Evolutionary conservation across 305 asterid species (phyloP).

Genomic region (Solanum aculeatissimum): DNA sequence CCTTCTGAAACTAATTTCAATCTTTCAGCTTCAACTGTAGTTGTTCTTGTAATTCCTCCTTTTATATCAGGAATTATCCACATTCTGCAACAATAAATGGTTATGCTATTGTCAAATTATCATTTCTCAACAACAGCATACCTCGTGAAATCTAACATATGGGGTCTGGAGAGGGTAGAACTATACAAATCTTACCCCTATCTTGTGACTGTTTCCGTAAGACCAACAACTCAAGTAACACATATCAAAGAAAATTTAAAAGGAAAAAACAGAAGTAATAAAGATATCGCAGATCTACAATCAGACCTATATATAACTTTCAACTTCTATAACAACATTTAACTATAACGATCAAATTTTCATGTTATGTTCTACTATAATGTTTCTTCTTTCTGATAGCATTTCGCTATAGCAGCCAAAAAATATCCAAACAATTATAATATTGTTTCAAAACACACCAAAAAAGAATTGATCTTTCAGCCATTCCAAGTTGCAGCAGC

Average conservation of each 20-base stretch:
- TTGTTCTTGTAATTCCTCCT: slow-evolving; percentile 13
- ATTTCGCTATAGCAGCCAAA: not conserved
- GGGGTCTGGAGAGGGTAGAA: not conserved
- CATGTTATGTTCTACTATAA: not conserved
- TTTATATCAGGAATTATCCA: slow-evolving; percentile 8
- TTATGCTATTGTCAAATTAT: not conserved
- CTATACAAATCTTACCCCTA: accelerated
- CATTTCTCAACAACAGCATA: not conserved
- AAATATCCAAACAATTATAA: not conserved
- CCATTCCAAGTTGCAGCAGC: not conserved
- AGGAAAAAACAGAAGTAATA: not conserved
- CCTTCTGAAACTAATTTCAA: slow-evolving; percentile 21
- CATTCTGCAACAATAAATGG: not conserved
- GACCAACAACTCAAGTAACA: not conserved
- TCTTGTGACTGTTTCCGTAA: not conserved
- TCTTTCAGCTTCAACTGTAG: slow-evolving; percentile 45
- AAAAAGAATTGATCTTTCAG: not conserved
- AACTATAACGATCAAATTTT: not conserved
- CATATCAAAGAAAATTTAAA: not conserved
- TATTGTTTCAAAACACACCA: not conserved
- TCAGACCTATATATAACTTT: not conserved
- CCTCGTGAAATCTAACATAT: not conserved
- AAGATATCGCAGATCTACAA: not conserved
- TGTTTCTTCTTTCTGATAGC: not conserved
- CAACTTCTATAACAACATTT: not conserved